A percentile compares a stretch with the other conserved stretches of the same genome.
Conservation (phyloP, 2,329 filamentous ascomycete species). For the Lachnellula occidentalis region DNA sequence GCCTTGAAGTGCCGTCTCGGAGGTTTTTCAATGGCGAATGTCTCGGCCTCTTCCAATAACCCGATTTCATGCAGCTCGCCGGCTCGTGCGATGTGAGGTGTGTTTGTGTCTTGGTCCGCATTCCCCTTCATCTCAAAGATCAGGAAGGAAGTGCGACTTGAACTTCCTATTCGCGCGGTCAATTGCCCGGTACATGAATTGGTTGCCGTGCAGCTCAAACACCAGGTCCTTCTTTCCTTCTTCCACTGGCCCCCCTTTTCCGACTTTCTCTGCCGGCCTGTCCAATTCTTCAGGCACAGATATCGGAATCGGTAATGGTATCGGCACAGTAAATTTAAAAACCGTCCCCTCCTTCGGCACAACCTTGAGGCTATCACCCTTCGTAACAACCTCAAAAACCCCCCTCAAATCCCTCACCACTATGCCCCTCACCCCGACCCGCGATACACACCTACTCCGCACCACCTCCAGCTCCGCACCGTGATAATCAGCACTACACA, state of each 20-base stretch:
- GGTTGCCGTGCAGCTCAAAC: conserved; percentile 83
- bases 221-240: conserved; percentile 45
- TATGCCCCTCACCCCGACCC: conserved; percentile 81
- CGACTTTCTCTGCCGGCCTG: conserved; percentile 5
- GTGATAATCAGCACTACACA: conserved; percentile 85
- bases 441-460: conserved; percentile 69
- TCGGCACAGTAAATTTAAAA: conserved; percentile 69
- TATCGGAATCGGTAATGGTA: conserved; percentile 3
- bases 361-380: conserved; percentile 62
- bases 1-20: too few relatives aligned
- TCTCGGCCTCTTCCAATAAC: neutral
- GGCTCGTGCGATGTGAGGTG: too few relatives aligned
- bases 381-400: conserved; percentile 78
- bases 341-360: conserved; percentile 88
- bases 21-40: neutral
- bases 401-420: conserved; percentile 85
- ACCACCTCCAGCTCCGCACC: conserved; percentile 80
- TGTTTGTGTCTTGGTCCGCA: neutral
- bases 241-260: conserved; percentile 13
- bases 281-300: conserved; percentile 6
- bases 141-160: conserved; percentile 73
- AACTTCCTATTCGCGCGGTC: conserved; percentile 90
- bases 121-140: conserved; percentile 50
- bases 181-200: conserved; percentile 75
- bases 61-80: neutral